Base-by-base conservation (phyloP, 768 basidiomycete genomes). In the Nevesoporus exiguus region DNA sequence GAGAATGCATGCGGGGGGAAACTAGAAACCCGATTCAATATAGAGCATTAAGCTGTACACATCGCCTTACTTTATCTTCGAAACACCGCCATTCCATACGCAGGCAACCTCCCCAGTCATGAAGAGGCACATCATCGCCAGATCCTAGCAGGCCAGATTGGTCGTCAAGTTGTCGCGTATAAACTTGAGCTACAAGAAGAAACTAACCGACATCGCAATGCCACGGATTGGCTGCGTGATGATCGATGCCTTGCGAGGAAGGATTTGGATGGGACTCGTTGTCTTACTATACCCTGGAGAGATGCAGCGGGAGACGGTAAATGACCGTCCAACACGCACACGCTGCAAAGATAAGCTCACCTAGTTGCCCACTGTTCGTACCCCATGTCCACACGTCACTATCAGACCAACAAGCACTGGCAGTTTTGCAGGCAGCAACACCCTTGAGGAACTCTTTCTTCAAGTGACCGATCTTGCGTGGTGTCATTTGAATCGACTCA, bases 281-380 rank as follows among this genome's bases (percentile, higher is more conserved):
- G 73, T 70, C 65, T 82, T 88, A 57, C 92, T 88, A 59, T 94
- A 94, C 1, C 91, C 90, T 90, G 46, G 7, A 42, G 8, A 21
- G 49, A 25, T 53, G 31, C 14, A 24, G 3, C 5, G 5, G 4
- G 4, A 13, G 9, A 10, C 25, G 9, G 13, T 41, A 29, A 49
- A 44, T 19, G n/a, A 9, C 8, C 1, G 25, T 3, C 5, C 30
- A 4, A 21, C 14, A n/a, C n/a, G 27, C 8, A 1, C 11, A 22
- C 19, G 9, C 11, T 10, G 47, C 45, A 30, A 22, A 19, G 10
- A 27, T 7, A 47, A 41, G 41, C 78, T 49, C 56, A 84, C 94
- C 95, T 4, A 98, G 77, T 67, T 99, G 97, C 0, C 97, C 97
- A 39, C 78, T 80, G 69, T 98, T 97, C 24, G 87, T 90, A 0